Evolutionary conservation across 108 stramenopile species (phyloP).

Genomic region (Conticribra guillardii): DNA sequence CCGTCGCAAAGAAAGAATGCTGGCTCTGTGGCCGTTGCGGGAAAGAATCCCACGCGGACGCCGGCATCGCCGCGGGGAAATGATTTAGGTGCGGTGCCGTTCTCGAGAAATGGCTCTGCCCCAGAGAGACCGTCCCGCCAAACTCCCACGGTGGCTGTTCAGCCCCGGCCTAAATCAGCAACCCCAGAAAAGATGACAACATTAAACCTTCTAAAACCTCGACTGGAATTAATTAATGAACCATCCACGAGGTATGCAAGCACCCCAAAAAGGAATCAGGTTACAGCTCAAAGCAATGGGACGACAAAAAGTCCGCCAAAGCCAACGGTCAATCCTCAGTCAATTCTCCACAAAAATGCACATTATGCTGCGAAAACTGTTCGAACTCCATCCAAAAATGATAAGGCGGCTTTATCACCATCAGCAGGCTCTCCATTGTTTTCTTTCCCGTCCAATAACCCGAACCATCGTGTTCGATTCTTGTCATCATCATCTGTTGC

Average conservation of each 20-base stretch:
- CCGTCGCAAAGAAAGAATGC: neutral
- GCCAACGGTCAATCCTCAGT: neutral
- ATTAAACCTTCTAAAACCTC: neutral
- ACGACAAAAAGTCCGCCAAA: neutral
- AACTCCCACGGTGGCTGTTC: neutral
- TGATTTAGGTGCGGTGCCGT: neutral
- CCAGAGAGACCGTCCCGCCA: neutral
- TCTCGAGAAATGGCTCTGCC: neutral
- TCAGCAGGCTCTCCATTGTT: neutral
- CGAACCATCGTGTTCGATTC: conserved; percentile 28
- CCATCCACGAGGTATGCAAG: too few relatives aligned
- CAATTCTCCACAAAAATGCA: neutral
- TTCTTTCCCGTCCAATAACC: neutral
- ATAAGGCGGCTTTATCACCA: neutral
- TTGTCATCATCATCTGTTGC: conserved; percentile 20
- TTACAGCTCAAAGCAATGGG: neutral
- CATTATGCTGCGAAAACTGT: neutral
- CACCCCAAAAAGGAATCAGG: neutral
- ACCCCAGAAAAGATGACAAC: neutral
- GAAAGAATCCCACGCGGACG: neutral
- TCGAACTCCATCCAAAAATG: neutral
- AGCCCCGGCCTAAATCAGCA: neutral
- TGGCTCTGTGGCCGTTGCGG: neutral
- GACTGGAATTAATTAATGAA: neutral
- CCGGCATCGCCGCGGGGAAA: neutral